Evolutionary conservation across 164 flowering plant genomes (phyloP), one percentile per base, ranked within the genome.

Genomic region (Hamamelis virginiana): DNA sequence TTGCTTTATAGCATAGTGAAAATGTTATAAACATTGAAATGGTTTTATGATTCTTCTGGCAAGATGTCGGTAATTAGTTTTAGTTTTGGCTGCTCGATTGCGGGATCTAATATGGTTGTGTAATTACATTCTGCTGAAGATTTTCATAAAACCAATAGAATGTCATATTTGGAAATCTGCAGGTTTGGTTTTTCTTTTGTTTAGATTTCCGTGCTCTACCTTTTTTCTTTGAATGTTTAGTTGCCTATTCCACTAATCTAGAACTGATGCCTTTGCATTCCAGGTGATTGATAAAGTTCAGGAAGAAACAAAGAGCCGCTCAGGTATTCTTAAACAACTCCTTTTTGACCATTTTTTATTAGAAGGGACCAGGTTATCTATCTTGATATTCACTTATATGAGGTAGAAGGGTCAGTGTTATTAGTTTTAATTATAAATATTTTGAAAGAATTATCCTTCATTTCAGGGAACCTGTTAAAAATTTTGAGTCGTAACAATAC

Each of bases 201-300:
- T 41, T 48, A 3, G 50, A 8, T 19, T 58, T 23, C 52, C 56
- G 16, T 15, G 8, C 51, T 50, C 15, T 26, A 38, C 21, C 3
- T 11, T 41, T 15, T 18, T 16, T 19, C 43, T 63, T 21, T 58
- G 26, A 9, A 1, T 33, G 26, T 1, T 52, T 27, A 27, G 21
- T 19, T 46, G 47, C 13, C 45, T 18, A 38, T 56, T 27, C 46
- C 33, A 4, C 41, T 46, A 8, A 56, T 59, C 59, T 28, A 46
- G 25, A 25, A 19, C 47, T 69, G 13, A 19, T 57, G 45, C 48
- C 8, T 67, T 66, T 67, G 33, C 27, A 52, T 60, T 70, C n/a
- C 78, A 84, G 86, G 90, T 84, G 57, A 86, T 86, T 76, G 88
- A 84, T 65, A 84, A 84, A 78, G 90, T 84, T 72, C 88, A 86